Percentiles rank a stretch among this genome's conserved stretches.
phyloP scores from a whole-genome alignment of 177 flowering plant genomes.

The Telopea speciosissima region DNA sequence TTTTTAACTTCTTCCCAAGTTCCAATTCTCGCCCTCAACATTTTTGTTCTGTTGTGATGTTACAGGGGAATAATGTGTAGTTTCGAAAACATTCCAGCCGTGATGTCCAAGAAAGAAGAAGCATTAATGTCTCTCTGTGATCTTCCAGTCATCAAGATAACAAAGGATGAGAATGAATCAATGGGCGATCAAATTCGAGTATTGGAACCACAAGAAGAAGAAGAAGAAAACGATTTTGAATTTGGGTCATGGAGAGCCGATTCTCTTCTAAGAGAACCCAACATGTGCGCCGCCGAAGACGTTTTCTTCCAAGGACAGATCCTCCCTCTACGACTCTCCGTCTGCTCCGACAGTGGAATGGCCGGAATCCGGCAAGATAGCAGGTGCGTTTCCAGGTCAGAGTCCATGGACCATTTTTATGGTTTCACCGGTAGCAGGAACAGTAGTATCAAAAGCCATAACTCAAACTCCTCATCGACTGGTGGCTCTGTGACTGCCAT shows the following conservation, averaged over 20 bases:
- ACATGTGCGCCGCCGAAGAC: constrained; percentile 75
- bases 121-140: constrained; percentile 64
- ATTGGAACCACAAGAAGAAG: constrained; percentile 19
- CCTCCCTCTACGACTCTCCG: constrained; percentile 58
- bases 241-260: constrained; percentile 38
- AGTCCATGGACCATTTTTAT: constrained; percentile 40
- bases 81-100: not conserved
- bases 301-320: constrained; percentile 72
- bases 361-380: constrained; percentile 1
- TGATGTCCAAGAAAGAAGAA: constrained; percentile 24
- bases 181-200: constrained; percentile 3
- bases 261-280: constrained; percentile 22
- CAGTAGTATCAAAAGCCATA: constrained; percentile 21
- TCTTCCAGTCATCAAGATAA: constrained; percentile 32
- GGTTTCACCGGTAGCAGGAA: constrained; percentile 35
- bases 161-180: constrained; percentile 6
- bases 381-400: constrained; percentile 40
- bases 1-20: too few species aligned
- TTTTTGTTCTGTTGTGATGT: too few species aligned
- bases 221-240: constrained; percentile 30
- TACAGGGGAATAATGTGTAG: too few species aligned
- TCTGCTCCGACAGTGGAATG: constrained; percentile 36
- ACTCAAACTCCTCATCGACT: constrained; percentile 7
- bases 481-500: constrained; percentile 17
- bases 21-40: too few species aligned